Evolutionary conservation across 108 stramenopile genomes (phyloP).

Genomic region (Cyclotella distinguenda): DNA sequence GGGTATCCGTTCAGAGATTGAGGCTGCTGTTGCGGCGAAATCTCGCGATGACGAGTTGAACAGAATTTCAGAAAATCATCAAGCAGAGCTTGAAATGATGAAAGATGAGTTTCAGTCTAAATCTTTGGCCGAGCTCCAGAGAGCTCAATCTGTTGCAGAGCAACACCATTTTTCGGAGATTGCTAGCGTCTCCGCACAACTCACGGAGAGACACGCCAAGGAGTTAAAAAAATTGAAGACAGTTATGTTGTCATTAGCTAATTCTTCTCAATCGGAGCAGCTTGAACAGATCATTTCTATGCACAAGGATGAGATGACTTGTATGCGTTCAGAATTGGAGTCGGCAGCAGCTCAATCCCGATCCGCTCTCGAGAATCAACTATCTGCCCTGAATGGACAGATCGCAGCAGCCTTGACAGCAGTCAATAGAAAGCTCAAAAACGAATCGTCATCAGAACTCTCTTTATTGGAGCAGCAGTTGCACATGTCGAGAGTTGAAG

Average conservation of each 20-base stretch:
- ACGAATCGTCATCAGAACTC: neutral
- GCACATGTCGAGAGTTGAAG: neutral
- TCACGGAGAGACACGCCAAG: conserved; percentile 13
- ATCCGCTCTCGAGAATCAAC: neutral
- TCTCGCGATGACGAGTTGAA: conserved; percentile 34
- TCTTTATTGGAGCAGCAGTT: neutral
- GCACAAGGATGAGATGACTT: conserved; percentile 29
- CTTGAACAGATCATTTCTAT: conserved; percentile 19
- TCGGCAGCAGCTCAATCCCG: neutral
- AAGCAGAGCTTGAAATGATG: conserved; percentile 37
- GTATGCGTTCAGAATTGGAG: conserved; percentile 15
- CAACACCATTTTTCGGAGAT: neutral
- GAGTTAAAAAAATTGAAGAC: conserved; percentile 33
- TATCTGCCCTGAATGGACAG: neutral
- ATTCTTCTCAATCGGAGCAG: conserved; percentile 30
- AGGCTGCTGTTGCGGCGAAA: conserved; percentile 28
- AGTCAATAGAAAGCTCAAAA: neutral
- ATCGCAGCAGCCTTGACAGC: neutral
- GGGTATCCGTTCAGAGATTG: conserved; percentile 29
- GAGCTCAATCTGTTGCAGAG: conserved; percentile 8
- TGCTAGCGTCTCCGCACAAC: neutral
- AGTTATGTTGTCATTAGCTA: conserved; percentile 12
- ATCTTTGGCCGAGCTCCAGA: conserved; percentile 18
- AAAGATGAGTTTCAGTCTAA: conserved; percentile 13
- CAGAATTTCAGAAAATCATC: conserved; percentile 22